phyloP scores from a whole-genome alignment of 83 land plant species.

The Diphasiastrum complanatum region DNA sequence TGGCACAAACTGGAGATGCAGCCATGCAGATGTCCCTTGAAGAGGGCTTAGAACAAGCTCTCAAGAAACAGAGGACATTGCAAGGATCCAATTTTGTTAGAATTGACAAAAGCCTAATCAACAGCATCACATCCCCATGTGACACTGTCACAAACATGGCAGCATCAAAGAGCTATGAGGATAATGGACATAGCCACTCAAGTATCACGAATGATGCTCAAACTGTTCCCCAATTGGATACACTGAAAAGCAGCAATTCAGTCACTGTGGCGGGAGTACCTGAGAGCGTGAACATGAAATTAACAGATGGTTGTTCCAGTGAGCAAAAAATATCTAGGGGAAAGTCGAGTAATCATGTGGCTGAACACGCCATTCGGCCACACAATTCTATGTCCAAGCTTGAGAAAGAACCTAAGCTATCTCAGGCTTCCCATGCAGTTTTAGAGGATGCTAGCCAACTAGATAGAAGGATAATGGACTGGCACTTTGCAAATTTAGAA shows the following conservation, averaged over 20 bases:
- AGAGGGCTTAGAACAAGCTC: conserved; percentile 5
- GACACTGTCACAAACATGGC: neutral
- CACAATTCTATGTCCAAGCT: neutral
- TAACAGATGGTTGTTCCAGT: too few relatives aligned
- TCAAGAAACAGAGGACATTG: neutral
- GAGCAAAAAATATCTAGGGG: too few relatives aligned
- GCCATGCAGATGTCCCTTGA: conserved; percentile 6
- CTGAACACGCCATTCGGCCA: neutral
- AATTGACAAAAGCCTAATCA: neutral
- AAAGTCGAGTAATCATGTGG: too few relatives aligned
- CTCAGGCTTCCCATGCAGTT: too few relatives aligned
- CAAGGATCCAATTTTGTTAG: neutral
- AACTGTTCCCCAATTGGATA: too few relatives aligned
- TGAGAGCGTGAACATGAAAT: too few relatives aligned
- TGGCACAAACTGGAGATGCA: neutral
- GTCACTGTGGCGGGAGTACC: too few relatives aligned
- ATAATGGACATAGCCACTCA: too few relatives aligned
- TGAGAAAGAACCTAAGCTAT: neutral
- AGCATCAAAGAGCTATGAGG: neutral
- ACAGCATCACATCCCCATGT: too few relatives aligned
- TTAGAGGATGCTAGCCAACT: neutral
- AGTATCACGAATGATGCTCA: too few relatives aligned
- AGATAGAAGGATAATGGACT: conserved; percentile 2
- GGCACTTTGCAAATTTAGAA: conserved; percentile 8
- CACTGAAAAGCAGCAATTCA: too few relatives aligned